Evolutionary conservation across 257 asterid species (phyloP).

Genomic region (Salvia splendens): DNA sequence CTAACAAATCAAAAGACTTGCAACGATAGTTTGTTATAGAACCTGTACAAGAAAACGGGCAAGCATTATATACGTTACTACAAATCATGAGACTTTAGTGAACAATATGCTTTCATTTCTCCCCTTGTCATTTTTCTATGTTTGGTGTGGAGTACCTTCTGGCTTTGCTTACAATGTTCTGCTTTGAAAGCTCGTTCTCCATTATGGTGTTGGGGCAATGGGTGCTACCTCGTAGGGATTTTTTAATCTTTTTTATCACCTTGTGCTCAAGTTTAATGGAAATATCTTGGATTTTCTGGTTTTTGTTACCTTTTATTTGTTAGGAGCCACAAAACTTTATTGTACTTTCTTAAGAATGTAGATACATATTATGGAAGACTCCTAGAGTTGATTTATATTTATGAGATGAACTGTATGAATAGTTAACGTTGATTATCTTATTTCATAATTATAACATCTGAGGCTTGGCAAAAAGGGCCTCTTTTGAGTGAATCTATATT

Average conservation of each 20-base stretch:
- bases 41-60: background rate
- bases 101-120: too few species aligned
- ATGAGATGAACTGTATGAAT: background rate
- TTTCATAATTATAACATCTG: background rate
- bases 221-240: background rate
- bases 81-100: too few species aligned
- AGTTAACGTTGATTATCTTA: constrained; percentile 1
- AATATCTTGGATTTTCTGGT: constrained; percentile 3
- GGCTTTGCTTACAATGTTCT: too few species aligned
- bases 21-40: background rate
- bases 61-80: too few species aligned
- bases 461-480: constrained; percentile 8
- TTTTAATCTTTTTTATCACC: background rate
- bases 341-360: background rate
- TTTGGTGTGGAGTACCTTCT: too few species aligned
- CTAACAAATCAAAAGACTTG: background rate
- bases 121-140: too few species aligned
- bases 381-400: constrained; percentile 6
- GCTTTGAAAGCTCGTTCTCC: background rate
- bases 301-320: background rate
- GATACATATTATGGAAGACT: background rate
- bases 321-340: background rate
- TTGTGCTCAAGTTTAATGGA: background rate
- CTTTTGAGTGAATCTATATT: constrained; percentile 19
- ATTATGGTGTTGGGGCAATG: too few species aligned